Evolutionary conservation across 2,329 filamentous ascomycete species (phyloP).

Genomic region (Trichophyton mentagrophytes): DNA sequence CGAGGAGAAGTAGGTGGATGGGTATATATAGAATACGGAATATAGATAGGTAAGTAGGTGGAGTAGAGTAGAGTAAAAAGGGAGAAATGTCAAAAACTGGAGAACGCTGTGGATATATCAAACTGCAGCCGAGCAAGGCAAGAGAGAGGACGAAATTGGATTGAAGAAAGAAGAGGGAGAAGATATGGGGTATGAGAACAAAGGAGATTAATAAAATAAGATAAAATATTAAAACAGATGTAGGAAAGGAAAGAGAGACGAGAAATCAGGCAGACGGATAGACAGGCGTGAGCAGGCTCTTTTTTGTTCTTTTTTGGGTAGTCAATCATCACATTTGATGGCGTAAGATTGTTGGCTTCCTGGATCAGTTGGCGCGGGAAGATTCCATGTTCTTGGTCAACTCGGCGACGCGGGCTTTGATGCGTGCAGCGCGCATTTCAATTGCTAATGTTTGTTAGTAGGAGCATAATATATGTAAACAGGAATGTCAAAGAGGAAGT

Average conservation of each 20-base stretch:
- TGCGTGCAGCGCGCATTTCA: constrained; percentile 88
- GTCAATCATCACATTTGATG: background rate
- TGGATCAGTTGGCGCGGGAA: constrained; percentile 2
- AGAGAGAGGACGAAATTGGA: background rate
- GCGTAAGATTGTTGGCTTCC: background rate
- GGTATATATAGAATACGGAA: no score
- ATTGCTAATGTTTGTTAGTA: constrained; percentile 49
- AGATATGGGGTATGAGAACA: constrained; percentile 1
- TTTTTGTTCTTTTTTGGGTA: background rate
- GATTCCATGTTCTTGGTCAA: constrained; percentile 73
- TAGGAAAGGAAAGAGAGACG: background rate
- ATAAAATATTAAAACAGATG: no score
- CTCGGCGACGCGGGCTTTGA: constrained; percentile 93
- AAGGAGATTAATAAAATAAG: background rate
- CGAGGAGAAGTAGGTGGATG: no score
- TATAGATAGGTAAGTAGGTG: no score
- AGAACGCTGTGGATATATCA: background rate
- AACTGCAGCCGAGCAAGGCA: background rate
- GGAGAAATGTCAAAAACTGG: background rate
- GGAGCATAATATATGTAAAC: no score
- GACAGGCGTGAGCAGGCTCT: background rate
- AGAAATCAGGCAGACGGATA: background rate
- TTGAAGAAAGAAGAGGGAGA: background rate
- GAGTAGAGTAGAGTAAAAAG: no score
- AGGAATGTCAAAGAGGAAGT: background rate